Conservation (phyloP, 1,284 basidiomycete species). For the Sutorius eximius region DNA sequence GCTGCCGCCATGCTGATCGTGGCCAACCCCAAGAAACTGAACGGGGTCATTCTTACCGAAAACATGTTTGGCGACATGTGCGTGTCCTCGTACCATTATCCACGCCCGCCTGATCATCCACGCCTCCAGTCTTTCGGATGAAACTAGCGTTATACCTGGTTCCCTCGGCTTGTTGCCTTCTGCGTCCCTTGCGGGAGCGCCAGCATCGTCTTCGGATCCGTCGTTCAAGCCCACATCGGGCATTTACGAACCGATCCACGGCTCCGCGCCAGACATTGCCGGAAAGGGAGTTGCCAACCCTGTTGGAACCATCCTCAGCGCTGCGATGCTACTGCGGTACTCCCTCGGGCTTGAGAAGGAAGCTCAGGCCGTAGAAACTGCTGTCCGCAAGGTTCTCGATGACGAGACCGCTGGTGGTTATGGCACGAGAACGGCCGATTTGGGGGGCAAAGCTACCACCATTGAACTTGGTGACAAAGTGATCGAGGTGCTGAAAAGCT, state of each 20-base stretch:
- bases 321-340: slow-evolving; percentile 93
- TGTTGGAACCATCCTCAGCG: slow-evolving; percentile 95
- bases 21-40: slow-evolving; percentile 88
- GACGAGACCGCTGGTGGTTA: slow-evolving; percentile 67
- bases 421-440: slow-evolving; percentile 84
- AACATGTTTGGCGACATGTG: slow-evolving; percentile 97
- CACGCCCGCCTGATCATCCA: slow-evolving; percentile 4
- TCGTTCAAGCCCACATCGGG: slow-evolving; percentile 77
- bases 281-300: slow-evolving; percentile 96
- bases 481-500: slow-evolving; percentile 69
- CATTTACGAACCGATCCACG: slow-evolving; percentile 96
- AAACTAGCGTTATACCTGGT: slow-evolving; percentile 96
- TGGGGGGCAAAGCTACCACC: slow-evolving; percentile 80
- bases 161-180: slow-evolving; percentile 96
- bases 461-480: slow-evolving; percentile 84
- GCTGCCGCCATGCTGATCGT: slow-evolving; percentile 97
- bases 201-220: slow-evolving; percentile 65
- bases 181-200: slow-evolving; percentile 91
- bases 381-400: slow-evolving; percentile 90
- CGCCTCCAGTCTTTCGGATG: slow-evolving; percentile 82
- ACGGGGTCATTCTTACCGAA: slow-evolving; percentile 93
- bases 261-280: slow-evolving; percentile 95
- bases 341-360: slow-evolving; percentile 86
- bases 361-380: slow-evolving; percentile 83
- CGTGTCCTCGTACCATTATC: slow-evolving; percentile 34